These are phyloP conservation scores for Antarctomyces pellizariae DNA, from an alignment of 495 filamentous ascomycete species.

Conservation along the genomic window DNA sequence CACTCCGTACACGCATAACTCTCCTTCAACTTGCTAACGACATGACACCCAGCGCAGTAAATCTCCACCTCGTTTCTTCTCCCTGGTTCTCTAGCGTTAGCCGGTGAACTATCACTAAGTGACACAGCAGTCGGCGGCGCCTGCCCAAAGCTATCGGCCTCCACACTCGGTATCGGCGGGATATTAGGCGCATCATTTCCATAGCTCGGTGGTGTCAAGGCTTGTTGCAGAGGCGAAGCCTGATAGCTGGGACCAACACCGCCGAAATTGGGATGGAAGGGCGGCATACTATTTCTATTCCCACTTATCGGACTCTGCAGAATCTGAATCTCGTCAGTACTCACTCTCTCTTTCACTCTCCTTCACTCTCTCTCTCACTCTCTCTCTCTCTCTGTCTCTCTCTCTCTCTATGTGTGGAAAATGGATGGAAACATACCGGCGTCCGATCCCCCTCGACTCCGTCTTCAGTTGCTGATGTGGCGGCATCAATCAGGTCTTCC, in stretches of 20 bases:
- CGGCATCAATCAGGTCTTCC: constrained; percentile 86
- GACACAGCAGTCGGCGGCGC: constrained; percentile 42
- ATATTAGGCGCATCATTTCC: constrained; percentile 37
- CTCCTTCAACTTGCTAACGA: constrained; percentile 45
- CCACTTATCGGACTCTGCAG: constrained; percentile 41
- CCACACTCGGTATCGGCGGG: constrained; percentile 62
- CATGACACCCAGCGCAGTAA: constrained; percentile 66
- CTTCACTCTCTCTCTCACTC: too few relatives aligned
- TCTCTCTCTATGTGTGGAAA: background rate
- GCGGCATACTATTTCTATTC: constrained; percentile 60
- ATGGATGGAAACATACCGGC: constrained; percentile 30
- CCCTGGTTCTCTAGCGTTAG: constrained; percentile 30
- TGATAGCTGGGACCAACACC: constrained; percentile 57
- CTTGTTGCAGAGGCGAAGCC: constrained; percentile 67
- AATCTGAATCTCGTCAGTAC: constrained; percentile 27
- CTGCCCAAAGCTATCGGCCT: constrained; percentile 36
- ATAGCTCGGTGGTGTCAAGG: constrained; percentile 61
- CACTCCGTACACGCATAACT: constrained; percentile 87
- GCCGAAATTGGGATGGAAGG: constrained; percentile 25
- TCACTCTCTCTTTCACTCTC: constrained; percentile 17
- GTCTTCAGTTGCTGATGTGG: constrained; percentile 76
- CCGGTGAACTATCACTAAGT: constrained; percentile 28
- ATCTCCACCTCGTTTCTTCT: too few relatives aligned
- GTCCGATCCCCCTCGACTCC: constrained; percentile 71
- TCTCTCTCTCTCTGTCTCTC: constrained; percentile 11